phyloP scores from a whole-genome alignment of 2,329 filamentous ascomycete genomes.

The Pseudophaeomoniella oleicola region DNA sequence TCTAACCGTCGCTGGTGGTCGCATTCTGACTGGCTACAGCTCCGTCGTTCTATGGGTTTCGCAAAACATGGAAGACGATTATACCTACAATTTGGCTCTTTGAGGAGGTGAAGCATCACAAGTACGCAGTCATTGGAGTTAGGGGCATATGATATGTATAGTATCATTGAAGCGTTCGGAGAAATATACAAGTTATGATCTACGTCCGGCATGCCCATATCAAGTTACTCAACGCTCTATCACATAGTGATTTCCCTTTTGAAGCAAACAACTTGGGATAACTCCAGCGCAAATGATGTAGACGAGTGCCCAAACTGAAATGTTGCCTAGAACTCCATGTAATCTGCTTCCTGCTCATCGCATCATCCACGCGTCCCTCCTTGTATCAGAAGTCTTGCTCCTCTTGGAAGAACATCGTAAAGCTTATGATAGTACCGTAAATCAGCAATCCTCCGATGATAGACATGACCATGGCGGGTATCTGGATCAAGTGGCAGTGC shows the following conservation, averaged over 20 bases:
- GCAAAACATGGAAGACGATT: slow-evolving; percentile 61
- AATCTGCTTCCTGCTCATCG: not conserved
- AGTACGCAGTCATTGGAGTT: too few species aligned
- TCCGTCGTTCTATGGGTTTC: slow-evolving; percentile 53
- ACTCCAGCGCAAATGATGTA: too few species aligned
- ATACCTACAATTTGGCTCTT: slow-evolving; percentile 54
- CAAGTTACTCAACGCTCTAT: too few species aligned
- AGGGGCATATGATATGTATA: too few species aligned
- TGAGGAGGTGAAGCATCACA: slow-evolving; percentile 22
- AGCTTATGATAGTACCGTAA: slow-evolving; percentile 96
- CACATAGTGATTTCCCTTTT: too few species aligned
- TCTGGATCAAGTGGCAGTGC: slow-evolving; percentile 67
- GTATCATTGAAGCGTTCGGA: too few species aligned
- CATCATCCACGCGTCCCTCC: not conserved
- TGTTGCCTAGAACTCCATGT: not conserved
- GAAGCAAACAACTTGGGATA: too few species aligned
- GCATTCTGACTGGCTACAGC: slow-evolving; percentile 24
- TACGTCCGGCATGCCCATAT: too few species aligned
- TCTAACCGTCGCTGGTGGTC: not conserved
- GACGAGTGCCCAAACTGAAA: too few species aligned
- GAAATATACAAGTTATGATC: too few species aligned
- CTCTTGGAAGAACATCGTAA: slow-evolving; percentile 96
- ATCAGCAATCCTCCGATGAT: slow-evolving; percentile 85
- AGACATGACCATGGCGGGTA: slow-evolving; percentile 88
- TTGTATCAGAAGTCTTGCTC: slow-evolving; percentile 76